These are phyloP conservation scores for Trametes versicolor DNA, from an alignment of 1,284 basidiomycete species.

Conservation along the genomic window DNA sequence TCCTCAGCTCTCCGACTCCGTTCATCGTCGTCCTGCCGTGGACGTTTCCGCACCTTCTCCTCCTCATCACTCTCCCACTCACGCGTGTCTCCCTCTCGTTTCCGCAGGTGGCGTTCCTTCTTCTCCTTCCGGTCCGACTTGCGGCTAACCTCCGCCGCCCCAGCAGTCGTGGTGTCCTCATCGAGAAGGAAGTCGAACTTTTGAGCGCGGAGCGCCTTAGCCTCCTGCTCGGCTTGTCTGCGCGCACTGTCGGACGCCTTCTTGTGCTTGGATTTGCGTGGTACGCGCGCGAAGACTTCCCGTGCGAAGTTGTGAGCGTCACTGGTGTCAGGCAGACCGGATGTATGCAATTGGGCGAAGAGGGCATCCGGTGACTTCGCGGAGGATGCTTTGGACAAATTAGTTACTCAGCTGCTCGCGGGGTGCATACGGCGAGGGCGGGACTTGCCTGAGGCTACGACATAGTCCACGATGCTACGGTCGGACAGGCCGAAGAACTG, in stretches of 20 bases:
- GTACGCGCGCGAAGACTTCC: conserved; percentile 81
- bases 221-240: conserved; percentile 75
- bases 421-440: conserved; percentile 23
- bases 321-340: conserved; percentile 83
- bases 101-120: conserved; percentile 75
- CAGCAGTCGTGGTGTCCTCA: conserved; percentile 61
- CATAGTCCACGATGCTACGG: conserved; percentile 85
- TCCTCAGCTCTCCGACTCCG: conserved; percentile 49
- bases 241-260: conserved; percentile 61
- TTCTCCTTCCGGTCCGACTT: conserved; percentile 62
- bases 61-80: conserved; percentile 93
- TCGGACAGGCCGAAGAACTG: conserved; percentile 88
- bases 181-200: conserved; percentile 85
- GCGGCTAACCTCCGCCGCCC: conserved; percentile 51
- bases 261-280: conserved; percentile 78
- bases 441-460: conserved; percentile 82
- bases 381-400: conserved; percentile 66
- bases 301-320: conserved; percentile 84
- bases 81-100: conserved; percentile 80
- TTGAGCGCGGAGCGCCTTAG: conserved; percentile 74
- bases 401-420: conserved; percentile 9
- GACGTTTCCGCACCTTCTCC: conserved; percentile 76
- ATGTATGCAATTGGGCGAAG: conserved; percentile 76
- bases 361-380: conserved; percentile 85
- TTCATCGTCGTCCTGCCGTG: conserved; percentile 57